Percentiles rank a stretch among this genome's conserved stretches.
phyloP scores from a whole-genome alignment of 345 rosid species.

The Aegle marmelos region DNA sequence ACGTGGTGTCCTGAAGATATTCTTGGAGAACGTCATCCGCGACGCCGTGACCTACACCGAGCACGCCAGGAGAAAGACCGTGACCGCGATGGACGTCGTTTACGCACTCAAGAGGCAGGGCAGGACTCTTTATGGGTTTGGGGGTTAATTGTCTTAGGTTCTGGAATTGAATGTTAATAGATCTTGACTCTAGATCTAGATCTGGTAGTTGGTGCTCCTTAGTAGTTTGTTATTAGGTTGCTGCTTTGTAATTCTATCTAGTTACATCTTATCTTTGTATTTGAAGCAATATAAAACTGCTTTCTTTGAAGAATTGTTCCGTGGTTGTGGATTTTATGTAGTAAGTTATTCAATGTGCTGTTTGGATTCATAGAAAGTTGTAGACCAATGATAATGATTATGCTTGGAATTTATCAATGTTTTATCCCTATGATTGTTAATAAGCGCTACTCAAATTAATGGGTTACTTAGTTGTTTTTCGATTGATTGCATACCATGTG shows the following conservation, averaged over 20 bases:
- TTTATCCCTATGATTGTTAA: too few species aligned
- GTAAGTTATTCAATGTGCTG: rapidly evolving
- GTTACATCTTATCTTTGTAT: background rate
- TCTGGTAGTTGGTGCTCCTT: background rate
- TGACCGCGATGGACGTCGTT: slow-evolving; percentile 47
- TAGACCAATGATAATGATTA: background rate
- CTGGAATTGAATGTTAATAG: background rate
- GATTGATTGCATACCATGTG: too few species aligned
- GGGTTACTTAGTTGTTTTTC: too few species aligned
- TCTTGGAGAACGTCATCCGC: slow-evolving; percentile 50
- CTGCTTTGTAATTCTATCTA: background rate
- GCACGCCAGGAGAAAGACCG: slow-evolving; percentile 44
- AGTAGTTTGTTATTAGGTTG: background rate
- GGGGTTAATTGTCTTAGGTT: slow-evolving; percentile 17
- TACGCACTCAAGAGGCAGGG: slow-evolving; percentile 46
- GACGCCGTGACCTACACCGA: slow-evolving; percentile 43
- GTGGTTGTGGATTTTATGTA: background rate
- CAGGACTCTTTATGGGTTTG: slow-evolving; percentile 40
- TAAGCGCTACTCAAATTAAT: too few species aligned
- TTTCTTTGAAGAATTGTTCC: background rate
- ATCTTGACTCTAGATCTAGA: slow-evolving; percentile 17
- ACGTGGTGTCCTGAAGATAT: slow-evolving; percentile 52
- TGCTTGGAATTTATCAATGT: too few species aligned
- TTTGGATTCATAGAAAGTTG: background rate
- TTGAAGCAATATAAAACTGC: background rate